phyloP scores from a whole-genome alignment of 306 rosid genomes.

The Mimosa pudica region DNA sequence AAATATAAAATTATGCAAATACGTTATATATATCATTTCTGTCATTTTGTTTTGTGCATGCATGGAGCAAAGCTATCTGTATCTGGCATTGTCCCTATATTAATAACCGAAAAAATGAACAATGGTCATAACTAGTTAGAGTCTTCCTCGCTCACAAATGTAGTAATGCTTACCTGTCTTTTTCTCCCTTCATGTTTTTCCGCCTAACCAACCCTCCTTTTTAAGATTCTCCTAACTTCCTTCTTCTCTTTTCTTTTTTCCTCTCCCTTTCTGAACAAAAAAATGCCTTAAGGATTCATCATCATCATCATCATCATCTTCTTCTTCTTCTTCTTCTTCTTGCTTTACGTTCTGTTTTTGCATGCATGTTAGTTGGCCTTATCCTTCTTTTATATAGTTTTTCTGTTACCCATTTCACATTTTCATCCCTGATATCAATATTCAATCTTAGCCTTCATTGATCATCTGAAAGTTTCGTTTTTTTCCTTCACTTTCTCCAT shows the following conservation, averaged over 20 bases:
- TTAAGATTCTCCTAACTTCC: background rate
- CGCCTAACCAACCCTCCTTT: slow-evolving; percentile 1
- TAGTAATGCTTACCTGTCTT: background rate
- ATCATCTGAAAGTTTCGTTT: background rate
- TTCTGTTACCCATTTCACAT: background rate
- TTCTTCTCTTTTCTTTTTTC: background rate
- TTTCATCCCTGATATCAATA: background rate
- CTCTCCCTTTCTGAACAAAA: background rate
- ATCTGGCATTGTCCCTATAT: background rate
- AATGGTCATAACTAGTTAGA: background rate
- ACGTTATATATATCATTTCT: too few species aligned
- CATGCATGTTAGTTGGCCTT: background rate
- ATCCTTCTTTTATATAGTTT: slow-evolving; percentile 4
- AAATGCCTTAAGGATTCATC: background rate
- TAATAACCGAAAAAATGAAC: background rate
- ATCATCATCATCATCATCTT: background rate
- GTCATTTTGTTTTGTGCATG: too few species aligned
- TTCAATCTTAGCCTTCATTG: background rate
- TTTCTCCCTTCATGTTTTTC: background rate
- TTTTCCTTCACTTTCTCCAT: slow-evolving; percentile 20
- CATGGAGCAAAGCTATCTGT: background rate
- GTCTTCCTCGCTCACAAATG: background rate
- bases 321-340: slow-evolving; percentile 4
- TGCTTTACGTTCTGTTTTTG: background rate
- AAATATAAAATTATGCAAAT: too few species aligned